Evolutionary conservation across 2,329 filamentous ascomycete genomes (phyloP).

Genomic region (Fusarium newnesense): DNA sequence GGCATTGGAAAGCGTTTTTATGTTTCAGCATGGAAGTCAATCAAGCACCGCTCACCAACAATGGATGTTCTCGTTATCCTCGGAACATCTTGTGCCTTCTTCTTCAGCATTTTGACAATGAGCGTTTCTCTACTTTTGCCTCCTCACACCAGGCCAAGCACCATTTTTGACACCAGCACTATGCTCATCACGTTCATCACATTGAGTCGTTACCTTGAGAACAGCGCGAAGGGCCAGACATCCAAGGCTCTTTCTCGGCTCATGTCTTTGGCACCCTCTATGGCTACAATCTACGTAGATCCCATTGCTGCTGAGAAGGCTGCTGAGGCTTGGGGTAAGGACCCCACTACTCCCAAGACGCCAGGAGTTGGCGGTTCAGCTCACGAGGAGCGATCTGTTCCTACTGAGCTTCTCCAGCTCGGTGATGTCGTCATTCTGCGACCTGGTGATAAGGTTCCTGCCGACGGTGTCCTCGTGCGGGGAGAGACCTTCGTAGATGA

Average conservation of each 20-base stretch:
- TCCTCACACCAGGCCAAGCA: constrained; percentile 83
- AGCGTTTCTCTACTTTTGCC: constrained; percentile 78
- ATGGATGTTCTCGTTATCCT: constrained; percentile 98
- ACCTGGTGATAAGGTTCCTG: constrained; percentile 96
- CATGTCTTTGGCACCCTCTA: constrained; percentile 96
- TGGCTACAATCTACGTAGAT: constrained; percentile 96
- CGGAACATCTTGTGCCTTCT: constrained; percentile 94
- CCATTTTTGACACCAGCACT: constrained; percentile 96
- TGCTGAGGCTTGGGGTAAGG: constrained; percentile 76
- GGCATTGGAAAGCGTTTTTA: constrained; percentile 97
- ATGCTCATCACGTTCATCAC: constrained; percentile 98
- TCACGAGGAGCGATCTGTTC: constrained; percentile 85
- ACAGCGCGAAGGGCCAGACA: constrained; percentile 94
- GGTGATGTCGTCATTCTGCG: constrained; percentile 93
- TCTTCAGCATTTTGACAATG: constrained; percentile 93
- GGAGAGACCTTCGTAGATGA: constrained; percentile 96
- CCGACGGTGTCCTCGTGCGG: constrained; percentile 85
- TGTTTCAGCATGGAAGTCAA: constrained; percentile 88
- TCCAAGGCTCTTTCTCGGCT: constrained; percentile 91
- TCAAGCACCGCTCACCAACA: constrained; percentile 90
- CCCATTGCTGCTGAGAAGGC: constrained; percentile 93
- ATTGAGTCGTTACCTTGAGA: constrained; percentile 90
- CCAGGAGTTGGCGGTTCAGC: constrained; percentile 63
- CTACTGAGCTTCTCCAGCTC: constrained; percentile 93
- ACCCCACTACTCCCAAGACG: constrained; percentile 28